Base-by-base conservation (phyloP, 2,329 filamentous ascomycete species). In the Trichoderma guizhouense region DNA sequence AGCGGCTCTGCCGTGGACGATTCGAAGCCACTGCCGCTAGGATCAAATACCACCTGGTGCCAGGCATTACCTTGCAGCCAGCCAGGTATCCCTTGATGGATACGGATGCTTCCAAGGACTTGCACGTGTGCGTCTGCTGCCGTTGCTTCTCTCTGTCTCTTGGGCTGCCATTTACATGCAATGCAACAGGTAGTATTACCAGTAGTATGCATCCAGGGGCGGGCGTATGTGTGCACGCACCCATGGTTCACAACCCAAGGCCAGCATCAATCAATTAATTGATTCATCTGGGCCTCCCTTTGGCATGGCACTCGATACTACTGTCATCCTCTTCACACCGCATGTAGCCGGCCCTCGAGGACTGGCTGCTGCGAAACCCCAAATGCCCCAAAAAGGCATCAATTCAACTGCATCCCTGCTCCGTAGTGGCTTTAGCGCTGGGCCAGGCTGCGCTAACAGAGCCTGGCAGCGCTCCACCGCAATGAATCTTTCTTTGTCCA, bases 401-500 rank as follows among this genome's bases (percentile, higher is more conserved):
- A 57, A 67, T 43, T 58, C 51, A 55, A 39, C 34, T 21, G 32
- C 53, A 69, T 34, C 66, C 66, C 57, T 68, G 65, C 65, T 12
- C 32, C 65, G 26, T 30, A 60, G 34, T 60, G 32, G 39, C 43
- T 32, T 26, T 70, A 63, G 67, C 67, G 58, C 58, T 39, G 30
- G 47, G 21, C 67, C 58, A 55, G 67, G 28, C 55, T 69, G 66
- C 66, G 62, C 69, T 65, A 66, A 57, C 21, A 51, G 51, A 34
- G 36, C 69, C 69, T 66, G 69, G 69, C 69, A 65, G 69, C 69
- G 65, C 61, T 60, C 69, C 69, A 66, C 69, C 53, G 69, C 62
- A 66, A 71, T 61, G 62, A 67, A 60, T 69, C 43, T 60, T 43
- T 61, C 28, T 28, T 26, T 26, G 58, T 34, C 36, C 28, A 69